phyloP scores from a whole-genome alignment of 306 rosid genomes.

The Rosa multiflora region DNA sequence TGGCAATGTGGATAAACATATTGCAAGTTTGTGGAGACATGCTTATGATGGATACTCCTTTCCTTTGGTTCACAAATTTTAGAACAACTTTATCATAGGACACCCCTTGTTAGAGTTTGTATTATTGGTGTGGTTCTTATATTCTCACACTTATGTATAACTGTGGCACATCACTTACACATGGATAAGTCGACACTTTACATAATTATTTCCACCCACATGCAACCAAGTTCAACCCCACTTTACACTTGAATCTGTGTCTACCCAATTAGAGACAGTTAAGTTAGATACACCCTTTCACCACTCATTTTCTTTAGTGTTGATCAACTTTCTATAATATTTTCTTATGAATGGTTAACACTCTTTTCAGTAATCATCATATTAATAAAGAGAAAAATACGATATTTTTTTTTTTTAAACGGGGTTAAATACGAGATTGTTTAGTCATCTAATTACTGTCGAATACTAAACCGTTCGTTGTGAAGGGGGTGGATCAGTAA shows the following conservation, averaged over 20 bases:
- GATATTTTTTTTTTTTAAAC: too few relatives aligned
- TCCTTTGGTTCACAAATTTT: conserved; percentile 4
- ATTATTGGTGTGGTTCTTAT: background rate
- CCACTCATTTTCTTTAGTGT: background rate
- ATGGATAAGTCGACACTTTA: background rate
- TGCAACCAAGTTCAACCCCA: conserved; percentile 1
- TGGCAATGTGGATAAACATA: background rate
- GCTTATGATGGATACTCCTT: background rate
- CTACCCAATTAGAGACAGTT: background rate
- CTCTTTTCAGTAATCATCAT: too few relatives aligned
- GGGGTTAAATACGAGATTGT: too few relatives aligned
- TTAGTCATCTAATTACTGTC: too few relatives aligned
- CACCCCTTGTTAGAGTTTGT: background rate
- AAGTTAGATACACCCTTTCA: background rate
- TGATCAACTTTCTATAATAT: background rate
- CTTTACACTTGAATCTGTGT: background rate
- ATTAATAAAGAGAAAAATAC: too few relatives aligned
- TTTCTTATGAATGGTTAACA: too few relatives aligned
- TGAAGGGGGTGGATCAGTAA: too few relatives aligned
- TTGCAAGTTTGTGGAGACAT: background rate
- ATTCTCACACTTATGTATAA: background rate
- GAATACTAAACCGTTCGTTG: too few relatives aligned
- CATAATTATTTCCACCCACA: background rate
- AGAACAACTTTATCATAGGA: background rate
- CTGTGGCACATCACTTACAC: background rate